A percentile compares a stretch with the other conserved stretches of the same genome.
Conservation (phyloP, 352 stramenopile species). For the Pythium guiyangense region DNA sequence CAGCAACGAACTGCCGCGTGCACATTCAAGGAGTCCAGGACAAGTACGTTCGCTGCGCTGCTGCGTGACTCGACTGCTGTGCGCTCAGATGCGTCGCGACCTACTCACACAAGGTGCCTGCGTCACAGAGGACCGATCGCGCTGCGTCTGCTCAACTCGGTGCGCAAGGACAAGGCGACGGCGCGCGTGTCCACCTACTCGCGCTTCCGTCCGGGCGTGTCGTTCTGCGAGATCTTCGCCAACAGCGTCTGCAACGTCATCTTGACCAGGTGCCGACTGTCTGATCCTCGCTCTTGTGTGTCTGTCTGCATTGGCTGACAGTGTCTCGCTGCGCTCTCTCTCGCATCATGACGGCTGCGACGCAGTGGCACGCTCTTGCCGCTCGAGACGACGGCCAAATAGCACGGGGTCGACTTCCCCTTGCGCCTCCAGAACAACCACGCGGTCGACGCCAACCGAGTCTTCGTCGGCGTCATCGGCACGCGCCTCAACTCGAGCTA, state of each 20-base stretch:
- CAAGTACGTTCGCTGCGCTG: constrained; percentile 27
- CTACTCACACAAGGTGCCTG: background rate
- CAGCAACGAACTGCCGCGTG: constrained; percentile 75
- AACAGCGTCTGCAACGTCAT: constrained; percentile 90
- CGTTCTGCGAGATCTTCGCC: constrained; percentile 93
- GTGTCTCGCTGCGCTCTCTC: too few relatives aligned
- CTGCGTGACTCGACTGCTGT: background rate
- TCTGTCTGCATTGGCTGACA: too few relatives aligned
- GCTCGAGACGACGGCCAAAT: constrained; percentile 93
- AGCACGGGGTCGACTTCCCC: constrained; percentile 95
- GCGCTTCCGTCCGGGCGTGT: constrained; percentile 97
- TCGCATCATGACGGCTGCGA: too few relatives aligned
- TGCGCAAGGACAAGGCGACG: constrained; percentile 45
- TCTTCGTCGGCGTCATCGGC: constrained; percentile 90
- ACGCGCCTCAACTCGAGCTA: constrained; percentile 93
- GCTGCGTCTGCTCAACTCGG: constrained; percentile 42
- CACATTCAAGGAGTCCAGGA: constrained; percentile 88
- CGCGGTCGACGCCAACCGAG: constrained; percentile 91
- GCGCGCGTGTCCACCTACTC: constrained; percentile 96
- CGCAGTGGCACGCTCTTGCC: constrained; percentile 96
- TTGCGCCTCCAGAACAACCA: constrained; percentile 97
- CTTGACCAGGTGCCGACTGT: constrained; percentile 67
- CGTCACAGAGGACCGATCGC: constrained; percentile 27
- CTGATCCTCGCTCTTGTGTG: too few relatives aligned
- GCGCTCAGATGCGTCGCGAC: background rate